Base-by-base conservation (phyloP, 75 land plant genomes). In the Sequoiadendron giganteum region DNA sequence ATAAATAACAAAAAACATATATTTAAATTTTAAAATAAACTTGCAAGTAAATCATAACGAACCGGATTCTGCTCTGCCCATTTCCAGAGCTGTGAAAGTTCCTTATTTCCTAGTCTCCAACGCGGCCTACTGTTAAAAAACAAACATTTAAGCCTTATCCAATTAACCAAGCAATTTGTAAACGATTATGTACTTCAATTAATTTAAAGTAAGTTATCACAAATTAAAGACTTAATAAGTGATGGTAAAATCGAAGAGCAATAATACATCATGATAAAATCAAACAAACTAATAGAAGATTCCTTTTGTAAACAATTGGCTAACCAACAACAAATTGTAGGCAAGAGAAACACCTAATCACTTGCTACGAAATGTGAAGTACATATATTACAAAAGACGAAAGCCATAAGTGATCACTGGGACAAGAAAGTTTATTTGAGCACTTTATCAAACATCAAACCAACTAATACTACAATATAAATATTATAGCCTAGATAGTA, bases 41-140 rank as follows among this genome's bases (percentile, higher is more conserved):
- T 14, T 48, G 45, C 54, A 85, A 49, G 9, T 49, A 19, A 85
- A 85, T 19, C 30, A 13, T 85, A 84, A 85, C 86, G 91, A 86
- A 97, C 99, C 58, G 99, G 97, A 92, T 98, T 98, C 83, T 95
- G 94, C 39, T 98, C 99, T 87, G 99, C 94, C 99, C 99, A 97
- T 87, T 92, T 98, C 99, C 99, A 98, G 45, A 98, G 86, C 75
- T 95, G 97, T 86, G 96, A 95, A 5, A 98, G 95, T 90, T 98
- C 99, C 88, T 94, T 98, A 89, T 98, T 98, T 85, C 99, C 99
- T 87, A 98, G 88, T 89, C 99, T 95, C 99, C 97, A 98, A 25
- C 96, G 87, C 34, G 93, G 94, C 84, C 84, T 82, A 3, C 83
- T 81, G 83, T 81, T 43, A 81, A 81, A 38, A 32, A 75, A 8